These are phyloP conservation scores for Mallotus nudiflorus DNA, from an alignment of 345 rosid genomes.

Conservation along the genomic window DNA sequence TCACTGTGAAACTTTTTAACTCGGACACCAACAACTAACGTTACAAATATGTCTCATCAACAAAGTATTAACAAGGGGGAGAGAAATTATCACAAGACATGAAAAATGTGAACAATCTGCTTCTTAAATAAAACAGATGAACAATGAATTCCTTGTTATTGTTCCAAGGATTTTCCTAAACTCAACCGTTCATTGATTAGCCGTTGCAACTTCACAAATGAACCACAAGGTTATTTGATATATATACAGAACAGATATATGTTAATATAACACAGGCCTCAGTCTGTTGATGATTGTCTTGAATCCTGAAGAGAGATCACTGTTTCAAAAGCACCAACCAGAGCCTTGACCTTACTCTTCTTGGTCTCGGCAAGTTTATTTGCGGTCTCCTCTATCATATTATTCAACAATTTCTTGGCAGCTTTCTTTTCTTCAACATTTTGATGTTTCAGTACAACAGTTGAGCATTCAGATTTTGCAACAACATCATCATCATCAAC, in stretches of 20 bases:
- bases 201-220: not conserved
- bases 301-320: constrained; percentile 30
- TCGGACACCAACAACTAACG: no score
- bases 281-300: constrained; percentile 5
- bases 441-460: constrained; percentile 16
- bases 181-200: not conserved
- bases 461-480: not conserved
- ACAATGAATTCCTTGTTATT: not conserved
- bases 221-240: not conserved
- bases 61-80: no score
- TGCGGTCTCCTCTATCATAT: constrained; percentile 34
- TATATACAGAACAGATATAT: not conserved
- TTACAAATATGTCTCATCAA: no score
- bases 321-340: constrained; percentile 35
- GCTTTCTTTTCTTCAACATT: constrained; percentile 19
- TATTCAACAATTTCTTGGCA: constrained; percentile 17
- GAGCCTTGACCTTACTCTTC: constrained; percentile 31
- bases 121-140: not conserved
- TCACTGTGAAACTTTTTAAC: not conserved
- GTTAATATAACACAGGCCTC: not conserved
- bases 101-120: no score
- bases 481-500: not conserved
- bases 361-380: constrained; percentile 25
- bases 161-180: not conserved
- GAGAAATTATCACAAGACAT: no score